Percentiles rank a stretch among this genome's conserved stretches.
phyloP scores from a whole-genome alignment of 2,329 filamentous ascomycete genomes.

The Teratosphaeria zuluensis region DNA sequence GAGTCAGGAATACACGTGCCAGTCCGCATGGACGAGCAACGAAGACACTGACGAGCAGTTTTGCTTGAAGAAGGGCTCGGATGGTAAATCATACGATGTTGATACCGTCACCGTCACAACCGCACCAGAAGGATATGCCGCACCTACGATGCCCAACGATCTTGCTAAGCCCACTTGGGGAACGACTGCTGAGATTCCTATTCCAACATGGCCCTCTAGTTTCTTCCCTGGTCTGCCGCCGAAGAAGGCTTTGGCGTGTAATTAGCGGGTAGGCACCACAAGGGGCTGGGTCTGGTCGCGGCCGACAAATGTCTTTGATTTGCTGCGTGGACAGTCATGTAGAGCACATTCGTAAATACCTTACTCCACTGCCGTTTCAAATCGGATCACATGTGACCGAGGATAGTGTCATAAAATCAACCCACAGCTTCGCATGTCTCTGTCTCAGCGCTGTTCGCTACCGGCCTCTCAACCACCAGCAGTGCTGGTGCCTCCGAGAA shows the following conservation, averaged over 20 bases:
- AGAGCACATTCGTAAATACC: no score
- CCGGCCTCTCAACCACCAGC: no score
- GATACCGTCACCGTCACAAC: constrained; percentile 26
- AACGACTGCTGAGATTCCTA: constrained; percentile 29
- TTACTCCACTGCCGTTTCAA: no score
- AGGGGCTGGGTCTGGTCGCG: neutral
- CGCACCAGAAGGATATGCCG: constrained; percentile 30
- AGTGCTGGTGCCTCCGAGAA: no score
- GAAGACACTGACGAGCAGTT: constrained; percentile 24
- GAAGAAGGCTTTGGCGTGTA: constrained; percentile 11
- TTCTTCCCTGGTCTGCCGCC: constrained; percentile 31
- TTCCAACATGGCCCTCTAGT: constrained; percentile 31
- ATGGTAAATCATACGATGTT: constrained; percentile 20
- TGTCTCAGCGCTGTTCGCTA: no score
- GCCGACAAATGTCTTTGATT: neutral
- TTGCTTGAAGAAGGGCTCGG: constrained; percentile 33
- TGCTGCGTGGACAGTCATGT: no score
- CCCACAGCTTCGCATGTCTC: no score
- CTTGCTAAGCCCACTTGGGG: constrained; percentile 20
- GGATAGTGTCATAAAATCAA: no score
- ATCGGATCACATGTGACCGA: no score
- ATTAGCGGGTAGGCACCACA: neutral
- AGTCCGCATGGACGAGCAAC: constrained; percentile 33
- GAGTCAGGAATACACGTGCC: constrained; percentile 35
- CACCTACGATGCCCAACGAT: constrained; percentile 20